Evolutionary conservation across 306 rosid species (phyloP).

Genomic region (Corylus avellana): DNA sequence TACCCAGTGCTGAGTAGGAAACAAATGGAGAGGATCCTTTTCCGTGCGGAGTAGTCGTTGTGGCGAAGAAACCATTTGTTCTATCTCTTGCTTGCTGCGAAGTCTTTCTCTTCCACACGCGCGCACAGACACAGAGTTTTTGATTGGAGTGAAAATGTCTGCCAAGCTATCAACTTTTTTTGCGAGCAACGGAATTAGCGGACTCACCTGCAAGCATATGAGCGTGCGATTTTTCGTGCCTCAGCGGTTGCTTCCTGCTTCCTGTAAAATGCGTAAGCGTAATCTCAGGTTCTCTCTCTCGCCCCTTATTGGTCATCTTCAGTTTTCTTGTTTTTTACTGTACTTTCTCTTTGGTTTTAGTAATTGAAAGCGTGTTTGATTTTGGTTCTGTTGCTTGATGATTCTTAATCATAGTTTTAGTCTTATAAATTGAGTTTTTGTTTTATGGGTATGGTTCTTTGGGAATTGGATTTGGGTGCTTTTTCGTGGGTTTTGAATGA

Average conservation of each 20-base stretch:
- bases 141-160: slow-evolving; percentile 44
- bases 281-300: slow-evolving; percentile 45
- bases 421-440: neutral
- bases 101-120: neutral
- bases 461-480: neutral
- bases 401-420: neutral
- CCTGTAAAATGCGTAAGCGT: slow-evolving; percentile 62
- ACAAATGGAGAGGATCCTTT: too few species aligned
- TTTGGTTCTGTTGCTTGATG: neutral
- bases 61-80: slow-evolving; percentile 1
- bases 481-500: neutral
- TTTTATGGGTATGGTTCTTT: neutral
- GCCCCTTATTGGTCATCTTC: neutral
- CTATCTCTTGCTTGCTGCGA: neutral
- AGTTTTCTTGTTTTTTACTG: neutral
- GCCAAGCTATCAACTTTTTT: slow-evolving; percentile 59
- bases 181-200: slow-evolving; percentile 46
- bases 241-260: slow-evolving; percentile 44
- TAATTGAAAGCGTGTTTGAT: neutral
- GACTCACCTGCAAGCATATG: slow-evolving; percentile 30
- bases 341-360: neutral
- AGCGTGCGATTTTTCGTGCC: slow-evolving; percentile 32
- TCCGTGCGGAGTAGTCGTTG: neutral
- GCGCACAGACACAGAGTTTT: slow-evolving; percentile 10
- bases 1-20: too few species aligned